Conservation (phyloP, 106 monocot species). For the Dendrobium huoshanense region DNA sequence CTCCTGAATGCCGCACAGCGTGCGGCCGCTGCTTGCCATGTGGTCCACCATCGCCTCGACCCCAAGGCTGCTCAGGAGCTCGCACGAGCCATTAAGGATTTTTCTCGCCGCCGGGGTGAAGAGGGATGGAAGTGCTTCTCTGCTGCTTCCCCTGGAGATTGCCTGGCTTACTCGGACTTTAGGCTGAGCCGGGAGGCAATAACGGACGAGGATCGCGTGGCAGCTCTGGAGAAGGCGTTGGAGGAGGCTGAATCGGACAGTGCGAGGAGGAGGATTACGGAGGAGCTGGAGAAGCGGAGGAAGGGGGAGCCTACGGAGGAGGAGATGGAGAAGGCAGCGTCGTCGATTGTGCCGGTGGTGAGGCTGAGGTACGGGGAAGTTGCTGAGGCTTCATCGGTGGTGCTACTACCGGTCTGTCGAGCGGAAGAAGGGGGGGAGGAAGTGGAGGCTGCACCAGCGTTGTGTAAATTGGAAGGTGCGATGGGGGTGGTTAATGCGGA, state of each 20-base stretch:
- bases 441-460: conserved; percentile 44
- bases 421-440: conserved; percentile 37
- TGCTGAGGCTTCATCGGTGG: conserved; percentile 64
- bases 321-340: background rate
- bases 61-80: conserved; percentile 54
- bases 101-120: conserved; percentile 60
- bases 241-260: conserved; percentile 61
- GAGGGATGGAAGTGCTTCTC: conserved; percentile 63
- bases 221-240: conserved; percentile 52
- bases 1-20: conserved; percentile 62
- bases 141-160: conserved; percentile 52
- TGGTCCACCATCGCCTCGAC: conserved; percentile 33
- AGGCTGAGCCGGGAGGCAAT: conserved; percentile 50
- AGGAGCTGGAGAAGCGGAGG: conserved; percentile 32
- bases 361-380: conserved; percentile 80
- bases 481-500: conserved; percentile 61
- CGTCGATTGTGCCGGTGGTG: conserved; percentile 44
- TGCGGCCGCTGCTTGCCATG: conserved; percentile 30
- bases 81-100: conserved; percentile 65
- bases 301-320: conserved; percentile 17
- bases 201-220: conserved; percentile 20
- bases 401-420: conserved; percentile 48
- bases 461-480: conserved; percentile 35
- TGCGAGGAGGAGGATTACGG: conserved; percentile 30
- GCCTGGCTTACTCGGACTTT: conserved; percentile 73